Evolutionary conservation across 768 basidiomycete species (phyloP).

Genomic region (Trametes villosa): DNA sequence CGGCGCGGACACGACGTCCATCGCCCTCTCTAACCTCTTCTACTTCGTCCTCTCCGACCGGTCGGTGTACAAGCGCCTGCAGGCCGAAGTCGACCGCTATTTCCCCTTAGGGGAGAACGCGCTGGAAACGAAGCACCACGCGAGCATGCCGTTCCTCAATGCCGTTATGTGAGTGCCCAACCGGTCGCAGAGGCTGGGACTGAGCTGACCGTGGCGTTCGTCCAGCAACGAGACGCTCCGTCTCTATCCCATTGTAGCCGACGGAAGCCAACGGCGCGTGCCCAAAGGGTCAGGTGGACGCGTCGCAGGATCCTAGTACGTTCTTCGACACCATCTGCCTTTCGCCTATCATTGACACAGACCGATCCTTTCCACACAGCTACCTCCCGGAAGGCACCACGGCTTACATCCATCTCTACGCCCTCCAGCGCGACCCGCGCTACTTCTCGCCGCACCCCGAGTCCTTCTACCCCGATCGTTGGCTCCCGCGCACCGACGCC

Average conservation of each 20-base stretch:
- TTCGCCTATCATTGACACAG: too few relatives aligned
- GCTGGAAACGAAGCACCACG: conserved; percentile 23
- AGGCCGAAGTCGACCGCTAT: conserved; percentile 30
- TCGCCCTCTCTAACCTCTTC: conserved; percentile 31
- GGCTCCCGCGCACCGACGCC: conserved; percentile 37
- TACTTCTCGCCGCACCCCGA: conserved; percentile 50
- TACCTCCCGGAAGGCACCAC: conserved; percentile 29
- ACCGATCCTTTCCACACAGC: too few relatives aligned
- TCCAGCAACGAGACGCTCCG: conserved; percentile 50
- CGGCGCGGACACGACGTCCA: conserved; percentile 36
- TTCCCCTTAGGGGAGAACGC: conserved; percentile 28
- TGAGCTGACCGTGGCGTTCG: neutral
- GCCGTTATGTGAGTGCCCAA: conserved; percentile 37
- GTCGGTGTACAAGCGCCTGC: conserved; percentile 21
- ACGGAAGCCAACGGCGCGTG: conserved; percentile 43
- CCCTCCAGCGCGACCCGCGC: conserved; percentile 47
- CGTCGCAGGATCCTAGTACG: conserved; percentile 40
- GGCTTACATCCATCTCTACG: conserved; percentile 44
- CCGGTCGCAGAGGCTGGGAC: neutral
- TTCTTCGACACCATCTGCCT: too few relatives aligned
- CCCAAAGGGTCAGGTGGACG: conserved; percentile 35
- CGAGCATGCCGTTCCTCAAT: conserved; percentile 37
- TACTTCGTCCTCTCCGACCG: conserved; percentile 30
- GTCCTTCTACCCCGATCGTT: conserved; percentile 49
- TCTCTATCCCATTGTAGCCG: conserved; percentile 47